Conservation (phyloP, 208 protist species). For the Novymonas esmeraldas region DNA sequence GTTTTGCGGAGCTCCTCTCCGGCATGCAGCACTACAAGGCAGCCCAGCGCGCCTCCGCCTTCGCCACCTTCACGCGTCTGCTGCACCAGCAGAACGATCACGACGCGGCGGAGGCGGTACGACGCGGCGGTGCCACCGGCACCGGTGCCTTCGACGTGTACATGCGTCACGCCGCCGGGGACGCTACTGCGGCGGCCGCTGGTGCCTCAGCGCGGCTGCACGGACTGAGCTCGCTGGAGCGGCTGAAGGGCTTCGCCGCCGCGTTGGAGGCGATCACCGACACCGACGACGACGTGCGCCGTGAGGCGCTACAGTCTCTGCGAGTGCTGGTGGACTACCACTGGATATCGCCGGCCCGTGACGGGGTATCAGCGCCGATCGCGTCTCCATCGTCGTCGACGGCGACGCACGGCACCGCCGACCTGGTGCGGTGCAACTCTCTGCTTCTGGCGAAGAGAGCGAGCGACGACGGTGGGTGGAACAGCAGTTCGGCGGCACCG, state of each 20-base stretch:
- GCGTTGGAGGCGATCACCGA: conserved; percentile 76
- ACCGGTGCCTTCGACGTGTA: conserved; percentile 23
- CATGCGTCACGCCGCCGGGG: conserved; percentile 15
- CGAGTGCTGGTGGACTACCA: conserved; percentile 35
- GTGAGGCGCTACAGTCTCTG: conserved; percentile 46
- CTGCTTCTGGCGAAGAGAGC: conserved; percentile 6
- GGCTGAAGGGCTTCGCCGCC: conserved; percentile 55
- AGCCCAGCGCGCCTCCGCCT: conserved; percentile 53
- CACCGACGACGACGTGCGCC: conserved; percentile 72
- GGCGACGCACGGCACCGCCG: conserved; percentile 13
- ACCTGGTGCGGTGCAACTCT: conserved; percentile 22
- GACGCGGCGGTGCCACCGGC: neutral
- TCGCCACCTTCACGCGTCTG: conserved; percentile 52
- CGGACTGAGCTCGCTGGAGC: conserved; percentile 48
- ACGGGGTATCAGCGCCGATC: neutral
- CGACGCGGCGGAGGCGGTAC: conserved; percentile 6
- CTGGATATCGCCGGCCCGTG: conserved; percentile 27
- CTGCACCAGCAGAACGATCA: conserved; percentile 28
- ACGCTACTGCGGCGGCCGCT: neutral
- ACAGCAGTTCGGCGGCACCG: neutral
- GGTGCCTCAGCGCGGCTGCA: neutral
- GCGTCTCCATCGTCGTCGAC: neutral
- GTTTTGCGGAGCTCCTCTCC: conserved; percentile 58
- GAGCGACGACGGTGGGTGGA: neutral
- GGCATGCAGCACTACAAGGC: conserved; percentile 72